A percentile compares a stretch with the other conserved stretches of the same genome.
Conservation (phyloP, 2,329 filamentous ascomycete genomes). For the Phoma herbarum region DNA sequence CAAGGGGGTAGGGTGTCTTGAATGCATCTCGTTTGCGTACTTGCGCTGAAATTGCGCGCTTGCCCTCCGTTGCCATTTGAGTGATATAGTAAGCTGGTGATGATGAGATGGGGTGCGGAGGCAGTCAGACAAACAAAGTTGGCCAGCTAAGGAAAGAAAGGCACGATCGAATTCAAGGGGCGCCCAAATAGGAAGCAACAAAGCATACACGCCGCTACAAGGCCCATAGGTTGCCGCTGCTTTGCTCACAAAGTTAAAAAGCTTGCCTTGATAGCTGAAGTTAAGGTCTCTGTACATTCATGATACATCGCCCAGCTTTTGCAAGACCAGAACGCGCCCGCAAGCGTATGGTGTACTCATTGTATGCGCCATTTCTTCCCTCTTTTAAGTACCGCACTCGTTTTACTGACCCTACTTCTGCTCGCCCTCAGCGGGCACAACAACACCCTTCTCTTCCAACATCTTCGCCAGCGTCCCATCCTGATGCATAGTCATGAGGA, state of each 20-base stretch:
- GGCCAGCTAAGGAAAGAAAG: not conserved
- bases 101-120: constrained; percentile 3
- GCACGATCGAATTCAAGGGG: not conserved
- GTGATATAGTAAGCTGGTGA: not conserved
- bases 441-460: constrained; percentile 89
- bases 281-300: constrained; percentile 5
- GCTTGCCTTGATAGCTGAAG: not conserved
- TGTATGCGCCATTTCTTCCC: not conserved
- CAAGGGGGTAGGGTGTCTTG: not conserved
- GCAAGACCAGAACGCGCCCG: not conserved
- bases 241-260: not conserved
- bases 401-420: constrained; percentile 26
- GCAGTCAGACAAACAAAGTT: not conserved
- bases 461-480: constrained; percentile 92
- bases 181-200: not conserved
- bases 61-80: constrained; percentile 2
- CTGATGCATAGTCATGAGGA: constrained; percentile 96
- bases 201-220: not conserved
- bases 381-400: not conserved
- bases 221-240: not conserved
- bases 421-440: constrained; percentile 62
- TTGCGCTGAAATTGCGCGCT: not conserved
- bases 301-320: not conserved
- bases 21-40: not conserved
- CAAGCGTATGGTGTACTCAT: constrained; percentile 14